Percentiles rank a stretch among this genome's conserved stretches.
Evolutionary conservation across 2,329 filamentous ascomycete species (phyloP).

Genomic region (Eutypella sp.): DNA sequence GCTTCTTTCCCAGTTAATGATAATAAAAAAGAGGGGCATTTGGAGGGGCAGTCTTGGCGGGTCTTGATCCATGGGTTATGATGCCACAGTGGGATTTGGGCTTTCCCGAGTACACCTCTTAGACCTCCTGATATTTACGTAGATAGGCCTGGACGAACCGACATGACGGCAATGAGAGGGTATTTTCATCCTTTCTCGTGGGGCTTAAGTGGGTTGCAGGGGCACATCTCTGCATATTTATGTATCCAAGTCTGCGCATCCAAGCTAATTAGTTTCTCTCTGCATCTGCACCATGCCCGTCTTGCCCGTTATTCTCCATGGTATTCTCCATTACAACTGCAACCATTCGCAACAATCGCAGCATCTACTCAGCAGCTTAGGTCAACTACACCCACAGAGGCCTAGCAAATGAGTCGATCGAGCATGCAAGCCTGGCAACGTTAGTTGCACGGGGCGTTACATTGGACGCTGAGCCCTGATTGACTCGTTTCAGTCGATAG

Average conservation of each 20-base stretch:
- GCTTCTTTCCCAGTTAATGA: background rate
- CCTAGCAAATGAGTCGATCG: conserved; percentile 16
- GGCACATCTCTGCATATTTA: conserved; percentile 13
- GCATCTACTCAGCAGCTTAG: conserved; percentile 19
- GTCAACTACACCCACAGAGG: too few relatives aligned
- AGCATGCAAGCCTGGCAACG: conserved; percentile 3
- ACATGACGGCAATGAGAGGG: conserved; percentile 1
- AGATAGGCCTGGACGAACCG: background rate
- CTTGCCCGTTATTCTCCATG: too few relatives aligned
- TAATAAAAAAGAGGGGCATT: conserved; percentile 5
- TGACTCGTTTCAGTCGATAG: conserved; percentile 2
- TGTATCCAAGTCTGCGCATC: too few relatives aligned
- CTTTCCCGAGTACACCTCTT: too few relatives aligned
- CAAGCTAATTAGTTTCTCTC: conserved; percentile 11
- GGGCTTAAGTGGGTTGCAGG: conserved; percentile 14
- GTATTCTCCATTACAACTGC: conserved; percentile 15
- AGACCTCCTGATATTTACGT: too few relatives aligned
- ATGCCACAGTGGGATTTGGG: background rate
- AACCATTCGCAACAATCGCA: conserved; percentile 10
- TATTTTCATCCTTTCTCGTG: conserved; percentile 5
- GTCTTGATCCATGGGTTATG: background rate
- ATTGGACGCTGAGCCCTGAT: background rate
- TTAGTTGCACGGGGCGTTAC: conserved; percentile 8
- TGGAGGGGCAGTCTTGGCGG: conserved; percentile 12
- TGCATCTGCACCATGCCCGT: conserved; percentile 17